Base-by-base conservation (phyloP, 73 alveolate species). In the Paramecium octaurelia region DNA sequence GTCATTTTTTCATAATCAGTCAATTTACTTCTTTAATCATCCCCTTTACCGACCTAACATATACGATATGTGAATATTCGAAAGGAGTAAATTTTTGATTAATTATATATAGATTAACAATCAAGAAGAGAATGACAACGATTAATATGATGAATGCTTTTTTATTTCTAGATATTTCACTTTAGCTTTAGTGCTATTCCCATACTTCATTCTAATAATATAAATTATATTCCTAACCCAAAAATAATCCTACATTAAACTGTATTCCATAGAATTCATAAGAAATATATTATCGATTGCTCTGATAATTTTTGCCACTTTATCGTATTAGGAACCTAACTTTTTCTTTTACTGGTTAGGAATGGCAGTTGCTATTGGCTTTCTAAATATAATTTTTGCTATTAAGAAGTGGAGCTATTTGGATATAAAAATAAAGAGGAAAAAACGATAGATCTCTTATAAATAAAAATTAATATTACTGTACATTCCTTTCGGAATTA, bases 11-110 rank as follows among this genome's bases (percentile, higher is more conserved):
- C 29, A 80, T 80, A 4, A 43, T 42, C 1, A 24, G 36, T 10
- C 16, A 80, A 80, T 80, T 80, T 18, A 80, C 91, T 31, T 42
- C 91, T 20, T 35, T 80, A 21, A 43, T 80, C 44, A 80, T 80
- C 7, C 91, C 91, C 48, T 80, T 80, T 44, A 20, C 91, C 1
- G 91, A 80, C 24, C 31, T 80, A 4, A 80, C 46, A 21, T 80
- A 80, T 80, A 44, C 91, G 7, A 6, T 80, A 20, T 80, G 91
- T 44, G 48, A 43, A 16, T 80, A 44, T 35, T 42, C 34, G 2
- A 44, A 46, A 31, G 91, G 87, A 34, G 84, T 64, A 64, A 27
- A 24, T 27, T 27, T 27, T 31, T 27, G 20, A 27, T 31, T 10
- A 14, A 64, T 64, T 48, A 48, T 48, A 8, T 2, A 9, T 64